phyloP scores from a whole-genome alignment of 495 filamentous ascomycete genomes.

The Barbatosphaeria neglecta region DNA sequence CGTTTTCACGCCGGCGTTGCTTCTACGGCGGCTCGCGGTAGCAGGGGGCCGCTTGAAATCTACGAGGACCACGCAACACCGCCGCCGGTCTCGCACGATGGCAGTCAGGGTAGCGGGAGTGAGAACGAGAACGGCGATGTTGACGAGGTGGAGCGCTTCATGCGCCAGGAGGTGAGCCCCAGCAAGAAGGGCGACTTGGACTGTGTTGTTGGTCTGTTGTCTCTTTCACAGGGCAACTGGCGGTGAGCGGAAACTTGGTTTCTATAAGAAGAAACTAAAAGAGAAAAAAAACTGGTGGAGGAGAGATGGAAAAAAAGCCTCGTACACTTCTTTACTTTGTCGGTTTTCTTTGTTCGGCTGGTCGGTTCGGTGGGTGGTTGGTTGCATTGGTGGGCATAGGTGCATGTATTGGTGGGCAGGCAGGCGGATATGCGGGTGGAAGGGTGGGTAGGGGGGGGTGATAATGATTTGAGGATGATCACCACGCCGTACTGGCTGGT shows the following conservation, averaged over 20 bases:
- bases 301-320: background rate
- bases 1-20: no score
- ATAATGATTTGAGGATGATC: no score
- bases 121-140: constrained; percentile 4
- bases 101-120: background rate
- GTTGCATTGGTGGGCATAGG: no score
- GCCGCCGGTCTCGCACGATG: background rate
- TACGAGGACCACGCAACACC: constrained; percentile 25
- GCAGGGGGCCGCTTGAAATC: constrained; percentile 14
- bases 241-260: constrained; percentile 12
- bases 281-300: background rate
- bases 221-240: constrained; percentile 52
- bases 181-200: constrained; percentile 58
- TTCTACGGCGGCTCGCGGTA: background rate
- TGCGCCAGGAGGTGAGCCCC: constrained; percentile 47
- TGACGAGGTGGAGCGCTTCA: constrained; percentile 57
- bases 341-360: background rate
- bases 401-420: no score
- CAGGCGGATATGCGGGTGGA: no score
- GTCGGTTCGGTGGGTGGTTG: background rate
- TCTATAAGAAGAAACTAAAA: background rate
- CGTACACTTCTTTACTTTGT: no score
- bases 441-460: no score
- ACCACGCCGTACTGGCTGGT: no score
- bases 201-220: constrained; percentile 66